Evolutionary conservation across 2,329 filamentous ascomycete species (phyloP).

Genomic region (Cryphonectria japonica): DNA sequence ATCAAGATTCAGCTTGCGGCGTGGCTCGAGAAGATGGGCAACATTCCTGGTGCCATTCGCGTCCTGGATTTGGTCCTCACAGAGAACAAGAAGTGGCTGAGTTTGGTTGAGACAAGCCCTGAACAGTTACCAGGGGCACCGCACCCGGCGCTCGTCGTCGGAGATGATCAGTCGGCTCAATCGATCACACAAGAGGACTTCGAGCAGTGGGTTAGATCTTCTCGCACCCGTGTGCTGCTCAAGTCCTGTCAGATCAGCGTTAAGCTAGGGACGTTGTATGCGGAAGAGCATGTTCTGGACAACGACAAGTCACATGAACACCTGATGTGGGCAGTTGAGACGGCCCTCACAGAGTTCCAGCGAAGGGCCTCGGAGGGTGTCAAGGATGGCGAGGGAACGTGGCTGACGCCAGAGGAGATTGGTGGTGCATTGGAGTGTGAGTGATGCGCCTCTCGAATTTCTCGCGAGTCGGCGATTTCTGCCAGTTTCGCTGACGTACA

Average conservation of each 20-base stretch:
- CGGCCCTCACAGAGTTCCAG: conserved; percentile 73
- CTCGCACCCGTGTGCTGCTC: conserved; percentile 67
- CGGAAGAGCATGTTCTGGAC: conserved; percentile 74
- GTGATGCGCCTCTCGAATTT: conserved; percentile 24
- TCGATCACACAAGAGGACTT: conserved; percentile 39
- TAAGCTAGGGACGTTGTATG: conserved; percentile 84
- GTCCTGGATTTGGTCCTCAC: conserved; percentile 76
- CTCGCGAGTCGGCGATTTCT: background rate
- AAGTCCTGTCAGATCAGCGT: conserved; percentile 77
- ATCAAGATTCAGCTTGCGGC: conserved; percentile 81
- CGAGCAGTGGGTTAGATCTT: conserved; percentile 43
- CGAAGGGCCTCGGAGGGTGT: conserved; percentile 69
- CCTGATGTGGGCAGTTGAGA: conserved; percentile 81
- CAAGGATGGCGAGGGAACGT: conserved; percentile 71
- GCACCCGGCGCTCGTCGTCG: conserved; percentile 30
- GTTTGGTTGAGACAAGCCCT: conserved; percentile 53
- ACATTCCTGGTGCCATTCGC: conserved; percentile 71
- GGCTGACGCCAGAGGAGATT: conserved; percentile 72
- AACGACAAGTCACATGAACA: conserved; percentile 74
- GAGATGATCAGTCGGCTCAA: conserved; percentile 37
- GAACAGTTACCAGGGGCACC: conserved; percentile 35
- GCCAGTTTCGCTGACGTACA: conserved; percentile 34
- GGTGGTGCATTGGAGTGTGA: conserved; percentile 74
- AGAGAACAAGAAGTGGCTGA: conserved; percentile 69
- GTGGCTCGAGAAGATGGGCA: conserved; percentile 73